Evolutionary conservation across 805 yeast genomes (phyloP).

Genomic region (Candida parachauliodes): DNA sequence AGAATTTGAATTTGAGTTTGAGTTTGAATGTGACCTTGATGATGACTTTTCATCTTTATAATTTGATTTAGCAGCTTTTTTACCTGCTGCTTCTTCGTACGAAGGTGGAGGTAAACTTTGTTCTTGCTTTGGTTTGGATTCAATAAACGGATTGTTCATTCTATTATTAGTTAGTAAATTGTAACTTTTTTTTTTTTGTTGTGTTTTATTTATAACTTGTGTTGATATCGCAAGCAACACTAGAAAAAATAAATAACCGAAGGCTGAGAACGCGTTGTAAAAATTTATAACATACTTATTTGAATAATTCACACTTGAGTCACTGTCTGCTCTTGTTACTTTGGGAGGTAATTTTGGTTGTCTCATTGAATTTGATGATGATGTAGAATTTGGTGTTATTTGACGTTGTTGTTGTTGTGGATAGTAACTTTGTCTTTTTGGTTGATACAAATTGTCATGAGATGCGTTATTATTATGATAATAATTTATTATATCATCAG

Average conservation of each 20-base stretch:
- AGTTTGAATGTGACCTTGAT: conserved; percentile 20
- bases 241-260: no score
- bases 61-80: conserved; percentile 35
- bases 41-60: conserved; percentile 53
- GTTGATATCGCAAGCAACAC: no score
- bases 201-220: background rate
- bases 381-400: background rate
- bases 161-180: conserved; percentile 2
- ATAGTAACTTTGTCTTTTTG: background rate
- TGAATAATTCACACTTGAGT: conserved; percentile 31
- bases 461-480: conserved; percentile 1
- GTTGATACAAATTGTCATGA: background rate
- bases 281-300: conserved; percentile 10
- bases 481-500: conserved; percentile 5
- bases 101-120: conserved; percentile 59
- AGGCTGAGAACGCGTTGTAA: no score
- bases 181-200: background rate
- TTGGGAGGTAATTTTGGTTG: conserved; percentile 19
- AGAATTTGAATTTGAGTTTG: conserved; percentile 10
- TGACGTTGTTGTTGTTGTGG: background rate
- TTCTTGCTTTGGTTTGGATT: conserved; percentile 22
- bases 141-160: conserved; percentile 46
- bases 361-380: conserved; percentile 1
- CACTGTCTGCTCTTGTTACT: conserved; percentile 31
- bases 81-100: conserved; percentile 67